Evolutionary conservation across 1,284 basidiomycete genomes (phyloP).

Genomic region (Bjerkandera adusta): DNA sequence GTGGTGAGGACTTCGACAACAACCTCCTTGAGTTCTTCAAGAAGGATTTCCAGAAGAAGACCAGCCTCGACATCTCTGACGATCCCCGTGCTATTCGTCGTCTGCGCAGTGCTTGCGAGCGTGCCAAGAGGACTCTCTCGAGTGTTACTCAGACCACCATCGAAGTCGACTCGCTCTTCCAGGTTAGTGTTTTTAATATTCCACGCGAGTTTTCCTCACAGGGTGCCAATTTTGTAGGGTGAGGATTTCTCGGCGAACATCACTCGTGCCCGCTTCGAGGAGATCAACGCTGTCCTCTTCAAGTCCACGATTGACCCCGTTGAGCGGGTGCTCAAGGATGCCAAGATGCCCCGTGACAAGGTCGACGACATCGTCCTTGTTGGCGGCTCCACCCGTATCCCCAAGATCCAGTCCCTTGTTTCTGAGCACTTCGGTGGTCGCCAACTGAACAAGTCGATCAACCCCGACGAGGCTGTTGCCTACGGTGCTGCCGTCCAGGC

Average conservation of each 20-base stretch:
- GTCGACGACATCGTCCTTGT: slow-evolving; percentile 99
- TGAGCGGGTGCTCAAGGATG: slow-evolving; percentile 98
- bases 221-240: slow-evolving; percentile 48
- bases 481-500: slow-evolving; percentile 98
- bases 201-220: slow-evolving; percentile 11
- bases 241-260: slow-evolving; percentile 96
- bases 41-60: slow-evolving; percentile 98
- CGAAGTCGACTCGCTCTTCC: slow-evolving; percentile 98
- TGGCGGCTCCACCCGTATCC: slow-evolving; percentile 99
- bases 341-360: slow-evolving; percentile 96
- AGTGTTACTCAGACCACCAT: slow-evolving; percentile 98
- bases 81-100: slow-evolving; percentile 95
- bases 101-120: slow-evolving; percentile 95
- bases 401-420: slow-evolving; percentile 97
- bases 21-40: slow-evolving; percentile 96
- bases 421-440: slow-evolving; percentile 98
- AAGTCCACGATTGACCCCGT: slow-evolving; percentile 98
- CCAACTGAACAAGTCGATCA: slow-evolving; percentile 98
- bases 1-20: slow-evolving; percentile 99
- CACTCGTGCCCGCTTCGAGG: slow-evolving; percentile 99
- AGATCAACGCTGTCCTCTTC: slow-evolving; percentile 94
- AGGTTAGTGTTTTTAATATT: slow-evolving; percentile 48
- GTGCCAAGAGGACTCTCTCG: slow-evolving; percentile 98
- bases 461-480: slow-evolving; percentile 94
- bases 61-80: slow-evolving; percentile 94